phyloP scores from a whole-genome alignment of 2,329 filamentous ascomycete species.

The Sporothrix inflata region DNA sequence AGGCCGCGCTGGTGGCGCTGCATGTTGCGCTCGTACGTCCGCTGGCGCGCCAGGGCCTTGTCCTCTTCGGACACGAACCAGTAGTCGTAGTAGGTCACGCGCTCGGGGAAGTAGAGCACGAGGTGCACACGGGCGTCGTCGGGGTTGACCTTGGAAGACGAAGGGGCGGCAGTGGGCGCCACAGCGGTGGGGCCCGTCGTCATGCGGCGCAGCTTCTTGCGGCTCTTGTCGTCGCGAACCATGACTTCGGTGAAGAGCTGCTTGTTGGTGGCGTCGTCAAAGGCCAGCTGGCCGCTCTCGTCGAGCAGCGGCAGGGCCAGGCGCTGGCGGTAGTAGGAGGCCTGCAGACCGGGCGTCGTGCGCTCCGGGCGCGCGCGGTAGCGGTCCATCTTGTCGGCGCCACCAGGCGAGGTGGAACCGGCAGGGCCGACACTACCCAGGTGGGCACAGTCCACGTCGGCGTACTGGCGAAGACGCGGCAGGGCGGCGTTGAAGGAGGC shows the following conservation, averaged over 20 bases:
- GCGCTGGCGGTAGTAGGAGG: constrained; percentile 36
- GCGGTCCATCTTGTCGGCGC: constrained; percentile 29
- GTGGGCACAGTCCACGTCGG: constrained; percentile 31
- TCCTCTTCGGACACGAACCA: constrained; percentile 37
- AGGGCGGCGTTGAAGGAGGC: constrained; percentile 34
- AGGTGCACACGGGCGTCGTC: constrained; percentile 34
- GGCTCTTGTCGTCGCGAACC: constrained; percentile 37
- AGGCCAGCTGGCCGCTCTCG: constrained; percentile 33
- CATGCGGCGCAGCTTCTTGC: constrained; percentile 31
- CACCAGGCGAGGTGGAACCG: constrained; percentile 6
- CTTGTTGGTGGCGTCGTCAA: constrained; percentile 33
- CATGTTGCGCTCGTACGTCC: constrained; percentile 34
- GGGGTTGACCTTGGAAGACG: constrained; percentile 10
- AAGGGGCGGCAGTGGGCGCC: background rate
- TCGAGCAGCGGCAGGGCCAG: constrained; percentile 35
- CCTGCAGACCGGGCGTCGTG: constrained; percentile 36
- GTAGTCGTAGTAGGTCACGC: constrained; percentile 35
- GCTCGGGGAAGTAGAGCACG: constrained; percentile 37
- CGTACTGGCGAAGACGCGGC: constrained; percentile 34
- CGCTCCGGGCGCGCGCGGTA: constrained; percentile 34
- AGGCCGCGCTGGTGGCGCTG: constrained; percentile 34
- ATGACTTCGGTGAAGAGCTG: constrained; percentile 36
- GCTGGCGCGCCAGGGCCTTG: constrained; percentile 34
- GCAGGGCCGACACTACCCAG: background rate
- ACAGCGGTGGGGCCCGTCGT: constrained; percentile 6